phyloP scores from a whole-genome alignment of 805 yeast species.

The Kodamaea kaohsiungensis region DNA sequence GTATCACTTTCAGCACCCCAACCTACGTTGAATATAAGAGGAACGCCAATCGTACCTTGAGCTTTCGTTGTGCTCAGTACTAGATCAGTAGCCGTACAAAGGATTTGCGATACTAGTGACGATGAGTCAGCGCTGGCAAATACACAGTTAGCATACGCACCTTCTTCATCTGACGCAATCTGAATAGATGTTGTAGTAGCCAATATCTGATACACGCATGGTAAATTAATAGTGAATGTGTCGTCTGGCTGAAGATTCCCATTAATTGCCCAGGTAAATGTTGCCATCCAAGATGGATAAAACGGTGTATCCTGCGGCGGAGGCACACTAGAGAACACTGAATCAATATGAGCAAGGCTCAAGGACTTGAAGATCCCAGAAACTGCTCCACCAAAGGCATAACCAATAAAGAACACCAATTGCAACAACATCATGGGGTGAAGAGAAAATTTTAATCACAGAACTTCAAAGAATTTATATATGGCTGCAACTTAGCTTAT shows the following conservation, averaged over 20 bases:
- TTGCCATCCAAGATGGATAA: not conserved
- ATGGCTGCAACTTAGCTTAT: too few relatives aligned
- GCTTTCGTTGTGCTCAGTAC: not conserved
- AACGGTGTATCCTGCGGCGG: not conserved
- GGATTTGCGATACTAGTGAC: not conserved
- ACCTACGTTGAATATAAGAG: not conserved
- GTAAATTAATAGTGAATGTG: not conserved
- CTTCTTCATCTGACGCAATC: not conserved
- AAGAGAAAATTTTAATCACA: too few relatives aligned
- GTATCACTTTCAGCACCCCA: not conserved
- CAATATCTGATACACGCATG: not conserved
- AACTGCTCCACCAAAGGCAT: not conserved
- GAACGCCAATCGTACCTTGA: not conserved
- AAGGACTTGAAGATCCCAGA: not conserved
- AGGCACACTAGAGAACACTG: not conserved
- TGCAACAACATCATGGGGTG: too few relatives aligned
- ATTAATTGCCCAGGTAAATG: slow-evolving; percentile 5
- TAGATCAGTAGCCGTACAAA: not conserved
- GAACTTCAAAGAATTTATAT: too few relatives aligned
- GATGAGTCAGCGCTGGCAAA: not conserved
- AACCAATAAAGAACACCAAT: too few relatives aligned
- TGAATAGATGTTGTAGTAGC: not conserved
- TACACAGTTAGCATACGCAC: not conserved
- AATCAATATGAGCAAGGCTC: not conserved
- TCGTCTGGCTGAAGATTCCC: not conserved